Base-by-base conservation (phyloP, 2,329 filamentous ascomycete species). In the Plectosphaerella plurivora region DNA sequence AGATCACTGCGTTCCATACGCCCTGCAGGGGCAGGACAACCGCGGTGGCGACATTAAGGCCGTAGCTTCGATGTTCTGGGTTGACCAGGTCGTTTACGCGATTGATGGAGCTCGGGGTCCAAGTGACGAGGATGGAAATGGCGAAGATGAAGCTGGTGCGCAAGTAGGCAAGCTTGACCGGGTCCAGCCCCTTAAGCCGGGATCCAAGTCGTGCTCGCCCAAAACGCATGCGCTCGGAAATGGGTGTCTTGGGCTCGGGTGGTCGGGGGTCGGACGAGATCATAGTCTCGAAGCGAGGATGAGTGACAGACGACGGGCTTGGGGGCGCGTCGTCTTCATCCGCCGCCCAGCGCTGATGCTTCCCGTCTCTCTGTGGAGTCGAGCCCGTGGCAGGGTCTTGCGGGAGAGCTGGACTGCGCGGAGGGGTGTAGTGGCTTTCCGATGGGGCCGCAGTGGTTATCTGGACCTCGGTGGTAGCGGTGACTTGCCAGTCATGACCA, bases 1-100 rank as follows among this genome's bases (percentile, higher is more conserved):
- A 93, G 52, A 94, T 89, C 50, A 89, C 71, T 28, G 84, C 81
- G 63, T 93, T 93, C 88, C 89, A 92, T 33, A 91, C 80, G 1
- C 89, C 89, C 65, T 93, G 89, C 1, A 91, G 73, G 0, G 89
- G 88, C 4, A 93, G 74, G 0, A 92, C 88, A 2, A 89, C 75
- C 2, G 86, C 84, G 7, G 86, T 84, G 1, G 82, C 79, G 49
- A 90, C 78, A 63, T 88, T 87, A 49, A 91, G 80, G 11, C 77
- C 79, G 63, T 84, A 92, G 53, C 76, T 79, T 28, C 77, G 74
- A 9, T 70, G 60, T 12, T 74, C 63, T 0, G 81, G 79, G 49
- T 79, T 69, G 8, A 83, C 68, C 57, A 91, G 77, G 56, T 83
- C 79, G 68, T 91, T 87, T 25, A 91, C 81, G 28, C 88, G 78